These are phyloP conservation scores for Eimeria acervulina DNA, from an alignment of 169 alveolate genomes.

Conservation along the genomic window DNA sequence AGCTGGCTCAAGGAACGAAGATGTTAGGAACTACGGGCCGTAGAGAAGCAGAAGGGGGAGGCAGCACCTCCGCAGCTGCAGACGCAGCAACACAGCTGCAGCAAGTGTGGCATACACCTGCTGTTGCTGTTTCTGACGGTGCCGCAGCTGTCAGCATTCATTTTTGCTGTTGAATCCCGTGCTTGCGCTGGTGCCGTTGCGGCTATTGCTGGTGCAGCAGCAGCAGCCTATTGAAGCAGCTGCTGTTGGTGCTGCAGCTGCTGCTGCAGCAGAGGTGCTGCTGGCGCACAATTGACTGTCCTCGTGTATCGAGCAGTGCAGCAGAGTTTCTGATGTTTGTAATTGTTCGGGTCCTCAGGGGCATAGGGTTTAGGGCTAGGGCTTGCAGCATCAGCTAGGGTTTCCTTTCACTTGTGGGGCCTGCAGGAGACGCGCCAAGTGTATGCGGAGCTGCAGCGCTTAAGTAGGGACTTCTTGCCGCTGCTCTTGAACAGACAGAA, in stretches of 20 bases:
- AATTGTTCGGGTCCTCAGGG: background rate
- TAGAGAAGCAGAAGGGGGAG: background rate
- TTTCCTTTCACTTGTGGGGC: background rate
- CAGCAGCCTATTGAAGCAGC: background rate
- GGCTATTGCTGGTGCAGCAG: background rate
- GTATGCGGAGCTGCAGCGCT: constrained; percentile 62
- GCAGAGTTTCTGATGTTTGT: background rate
- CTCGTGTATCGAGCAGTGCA: background rate
- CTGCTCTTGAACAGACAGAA: constrained; percentile 40
- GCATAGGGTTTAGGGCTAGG: background rate
- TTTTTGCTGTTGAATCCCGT: background rate
- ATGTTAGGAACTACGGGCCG: background rate
- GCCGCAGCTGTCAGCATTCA: background rate
- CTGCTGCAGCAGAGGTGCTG: constrained; percentile 5
- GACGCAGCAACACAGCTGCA: background rate
- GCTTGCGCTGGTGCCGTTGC: background rate
- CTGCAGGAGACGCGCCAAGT: constrained; percentile 57
- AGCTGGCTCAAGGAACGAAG: background rate
- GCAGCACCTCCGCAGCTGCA: background rate
- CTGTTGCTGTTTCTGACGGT: background rate
- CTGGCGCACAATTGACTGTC: background rate
- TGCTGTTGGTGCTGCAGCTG: constrained; percentile 38
- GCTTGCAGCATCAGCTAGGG: constrained; percentile 2
- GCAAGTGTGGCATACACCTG: constrained; percentile 24
- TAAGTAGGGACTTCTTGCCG: constrained; percentile 59